Evolutionary conservation across 352 stramenopile species (phyloP).

Genomic region (Pythium utonaiense): DNA sequence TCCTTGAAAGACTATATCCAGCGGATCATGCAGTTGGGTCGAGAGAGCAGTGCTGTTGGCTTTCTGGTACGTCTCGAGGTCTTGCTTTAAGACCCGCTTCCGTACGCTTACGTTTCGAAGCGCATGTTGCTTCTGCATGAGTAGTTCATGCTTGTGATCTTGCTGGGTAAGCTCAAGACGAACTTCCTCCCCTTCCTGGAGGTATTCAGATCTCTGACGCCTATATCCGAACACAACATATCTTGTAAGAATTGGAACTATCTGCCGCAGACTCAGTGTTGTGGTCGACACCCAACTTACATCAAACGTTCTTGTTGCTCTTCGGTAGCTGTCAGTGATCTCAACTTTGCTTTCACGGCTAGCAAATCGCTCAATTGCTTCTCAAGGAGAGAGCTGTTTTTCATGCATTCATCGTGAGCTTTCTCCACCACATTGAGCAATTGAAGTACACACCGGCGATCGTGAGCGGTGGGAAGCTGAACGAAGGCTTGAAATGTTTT

Average conservation of each 20-base stretch:
- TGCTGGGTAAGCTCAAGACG: neutral
- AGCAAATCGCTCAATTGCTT: neutral
- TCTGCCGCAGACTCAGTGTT: neutral
- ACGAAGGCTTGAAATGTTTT: constrained; percentile 6
- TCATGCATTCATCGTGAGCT: neutral
- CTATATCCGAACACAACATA: neutral
- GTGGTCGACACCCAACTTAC: neutral
- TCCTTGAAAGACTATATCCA: neutral
- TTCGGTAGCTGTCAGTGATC: neutral
- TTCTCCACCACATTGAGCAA: no score
- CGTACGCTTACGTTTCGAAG: constrained; percentile 5
- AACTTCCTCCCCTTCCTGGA: neutral
- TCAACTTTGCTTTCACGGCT: neutral
- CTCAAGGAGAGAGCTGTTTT: neutral
- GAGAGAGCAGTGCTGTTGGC: neutral
- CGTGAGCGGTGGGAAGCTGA: neutral
- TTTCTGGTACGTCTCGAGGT: constrained; percentile 2
- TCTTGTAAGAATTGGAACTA: no score
- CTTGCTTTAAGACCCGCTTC: neutral
- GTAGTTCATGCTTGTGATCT: neutral
- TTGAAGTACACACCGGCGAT: neutral
- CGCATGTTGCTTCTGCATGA: constrained; percentile 3
- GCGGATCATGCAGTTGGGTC: constrained; percentile 5
- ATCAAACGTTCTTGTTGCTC: neutral
- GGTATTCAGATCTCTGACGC: neutral